Percentiles rank a stretch among this genome's conserved stretches.
These are phyloP conservation scores for Tolypocladium endophyticum DNA, from an alignment of 2,329 filamentous ascomycete species.

Conservation along the genomic window DNA sequence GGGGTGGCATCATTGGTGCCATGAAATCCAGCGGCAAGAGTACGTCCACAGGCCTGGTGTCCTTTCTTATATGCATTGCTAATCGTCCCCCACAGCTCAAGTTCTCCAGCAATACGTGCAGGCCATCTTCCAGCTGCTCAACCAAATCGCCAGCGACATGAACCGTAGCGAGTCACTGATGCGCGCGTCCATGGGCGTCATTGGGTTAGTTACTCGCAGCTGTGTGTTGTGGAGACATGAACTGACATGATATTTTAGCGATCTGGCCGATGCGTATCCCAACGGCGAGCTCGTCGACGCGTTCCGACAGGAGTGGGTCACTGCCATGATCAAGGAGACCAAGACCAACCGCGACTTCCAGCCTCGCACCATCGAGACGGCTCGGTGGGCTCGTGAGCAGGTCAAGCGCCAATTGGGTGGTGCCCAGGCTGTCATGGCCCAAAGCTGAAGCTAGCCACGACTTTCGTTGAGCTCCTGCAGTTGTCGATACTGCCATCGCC, in stretches of 20 bases:
- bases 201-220: slow-evolving; percentile 56
- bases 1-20: slow-evolving; percentile 91
- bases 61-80: background rate
- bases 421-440: slow-evolving; percentile 37
- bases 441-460: slow-evolving; percentile 23
- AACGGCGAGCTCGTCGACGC: slow-evolving; percentile 73
- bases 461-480: background rate
- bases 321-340: slow-evolving; percentile 81
- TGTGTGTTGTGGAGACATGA: background rate
- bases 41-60: slow-evolving; percentile 27
- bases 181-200: slow-evolving; percentile 91
- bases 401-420: slow-evolving; percentile 79
- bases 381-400: slow-evolving; percentile 93
- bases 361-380: slow-evolving; percentile 79
- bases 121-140: slow-evolving; percentile 79
- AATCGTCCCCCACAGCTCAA: slow-evolving; percentile 37
- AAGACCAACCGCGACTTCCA: slow-evolving; percentile 81
- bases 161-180: slow-evolving; percentile 89
- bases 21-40: slow-evolving; percentile 78
- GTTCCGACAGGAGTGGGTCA: slow-evolving; percentile 89
- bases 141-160: slow-evolving; percentile 66
- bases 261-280: slow-evolving; percentile 88
- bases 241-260: slow-evolving; percentile 39
- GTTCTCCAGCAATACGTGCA: slow-evolving; percentile 68
- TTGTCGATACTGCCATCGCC: background rate